Evolutionary conservation across 805 yeast species (phyloP), one percentile per base, ranked within the genome.

Genomic region (Yarrowia porcina): DNA sequence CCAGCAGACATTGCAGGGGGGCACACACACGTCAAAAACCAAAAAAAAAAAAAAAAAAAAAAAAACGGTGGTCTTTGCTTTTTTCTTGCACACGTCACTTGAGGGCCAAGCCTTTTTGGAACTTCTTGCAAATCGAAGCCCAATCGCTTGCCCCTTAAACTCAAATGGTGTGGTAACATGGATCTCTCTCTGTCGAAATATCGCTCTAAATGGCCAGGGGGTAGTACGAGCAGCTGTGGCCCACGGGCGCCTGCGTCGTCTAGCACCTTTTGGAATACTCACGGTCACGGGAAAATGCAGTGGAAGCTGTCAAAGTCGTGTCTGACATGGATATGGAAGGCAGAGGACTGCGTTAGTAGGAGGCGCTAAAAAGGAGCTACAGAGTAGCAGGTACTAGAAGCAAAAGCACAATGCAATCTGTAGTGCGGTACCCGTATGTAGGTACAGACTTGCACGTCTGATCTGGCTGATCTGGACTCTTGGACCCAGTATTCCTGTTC

Each of bases 101-200:
- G 38, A n/a, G 18, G 11, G 15, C 15, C 5, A n/a, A n/a, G 38
- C 38, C 23, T 4, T 36, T 3, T 36, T 21, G 23, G 41, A 11
- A 18, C 21, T 17, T 41, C 47, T 30, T 7, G n/a, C n/a, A n/a
- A 27, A 44, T 44, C 49, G 11, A n/a, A 44, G 49, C 12, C 49
- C 49, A 27, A 45, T 28, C 36, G 25, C 36, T 20, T 47, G 30
- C 56, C 56, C 56, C 56, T 49, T 49, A 49, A 49, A 49, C 56
- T 49, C 56, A 49, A 49, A 28, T 18, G 15, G 30, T 27, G 30
- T 41, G 8, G 45, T 15, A 9, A 21, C 27, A 11, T 20, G 3
- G 20, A 17, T 20, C 27, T 39, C 42, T 39, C 23, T 38, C 42
- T 30, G 23, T 23, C 30, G 18, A 33, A 18, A 3, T n/a, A 15